Conservation (phyloP, 768 basidiomycete species). For the Glaciozyma martinii region DNA sequence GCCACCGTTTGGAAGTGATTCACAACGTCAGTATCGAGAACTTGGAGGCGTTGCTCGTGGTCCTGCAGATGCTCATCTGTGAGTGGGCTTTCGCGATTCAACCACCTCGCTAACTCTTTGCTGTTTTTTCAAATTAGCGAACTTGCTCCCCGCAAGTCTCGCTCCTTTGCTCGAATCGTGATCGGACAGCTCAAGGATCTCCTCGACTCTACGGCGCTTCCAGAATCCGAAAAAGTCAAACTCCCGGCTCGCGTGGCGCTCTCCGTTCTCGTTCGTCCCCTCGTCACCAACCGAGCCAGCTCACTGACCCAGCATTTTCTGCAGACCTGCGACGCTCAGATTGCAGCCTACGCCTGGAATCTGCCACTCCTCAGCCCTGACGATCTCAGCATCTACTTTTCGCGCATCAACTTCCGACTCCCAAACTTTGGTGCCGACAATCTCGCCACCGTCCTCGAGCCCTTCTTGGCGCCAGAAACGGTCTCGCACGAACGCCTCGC, state of each 20-base stretch:
- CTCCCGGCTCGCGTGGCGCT: background rate
- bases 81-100: background rate
- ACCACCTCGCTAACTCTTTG: background rate
- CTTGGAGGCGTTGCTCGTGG: conserved; percentile 13
- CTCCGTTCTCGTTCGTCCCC: conserved; percentile 4
- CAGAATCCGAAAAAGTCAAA: background rate
- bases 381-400: conserved; percentile 9
- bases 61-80: conserved; percentile 16
- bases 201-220: background rate
- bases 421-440: background rate
- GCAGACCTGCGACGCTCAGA: conserved; percentile 12
- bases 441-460: background rate
- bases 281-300: too few species aligned
- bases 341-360: conserved; percentile 9
- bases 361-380: conserved; percentile 3
- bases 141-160: conserved; percentile 5
- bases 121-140: conserved; percentile 7
- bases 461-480: background rate
- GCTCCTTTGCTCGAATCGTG: background rate
- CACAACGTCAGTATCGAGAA: conserved; percentile 2
- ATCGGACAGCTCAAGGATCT: conserved; percentile 13
- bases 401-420: background rate
- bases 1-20: background rate
- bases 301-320: background rate
- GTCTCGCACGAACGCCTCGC: conserved; percentile 3